These are phyloP conservation scores for Aspergillus wentii DNA, from an alignment of 495 filamentous ascomycete genomes.

Conservation along the genomic window DNA sequence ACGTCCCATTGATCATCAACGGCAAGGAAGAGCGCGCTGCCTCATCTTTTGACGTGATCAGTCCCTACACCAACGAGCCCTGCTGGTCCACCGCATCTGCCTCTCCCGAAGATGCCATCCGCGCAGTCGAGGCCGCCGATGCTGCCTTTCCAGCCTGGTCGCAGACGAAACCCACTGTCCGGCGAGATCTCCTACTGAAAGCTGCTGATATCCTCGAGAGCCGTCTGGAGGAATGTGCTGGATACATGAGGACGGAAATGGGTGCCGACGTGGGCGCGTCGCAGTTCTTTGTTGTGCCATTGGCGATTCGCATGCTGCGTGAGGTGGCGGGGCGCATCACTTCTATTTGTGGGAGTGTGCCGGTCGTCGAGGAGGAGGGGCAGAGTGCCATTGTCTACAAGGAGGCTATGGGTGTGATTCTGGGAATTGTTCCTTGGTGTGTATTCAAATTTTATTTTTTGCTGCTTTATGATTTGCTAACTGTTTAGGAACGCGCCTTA, in stretches of 20 bases:
- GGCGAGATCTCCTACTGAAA: constrained; percentile 71
- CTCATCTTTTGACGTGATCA: constrained; percentile 59
- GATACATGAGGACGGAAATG: constrained; percentile 69
- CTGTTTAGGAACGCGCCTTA: constrained; percentile 58
- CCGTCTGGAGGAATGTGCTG: constrained; percentile 52
- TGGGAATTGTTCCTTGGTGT: constrained; percentile 82
- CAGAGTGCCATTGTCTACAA: constrained; percentile 63
- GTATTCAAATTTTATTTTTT: constrained; percentile 5
- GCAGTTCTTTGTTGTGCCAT: constrained; percentile 54
- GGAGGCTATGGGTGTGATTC: constrained; percentile 76
- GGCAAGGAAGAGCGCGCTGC: constrained; percentile 55
- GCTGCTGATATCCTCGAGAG: constrained; percentile 64
- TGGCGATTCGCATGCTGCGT: constrained; percentile 54
- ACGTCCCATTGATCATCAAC: constrained; percentile 67
- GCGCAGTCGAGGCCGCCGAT: constrained; percentile 61
- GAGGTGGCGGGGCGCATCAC: constrained; percentile 69
- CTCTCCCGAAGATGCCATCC: constrained; percentile 52
- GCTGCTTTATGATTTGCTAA: neutral
- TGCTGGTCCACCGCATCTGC: constrained; percentile 62
- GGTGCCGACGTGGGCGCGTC: constrained; percentile 48
- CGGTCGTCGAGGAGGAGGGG: constrained; percentile 48
- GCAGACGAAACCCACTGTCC: constrained; percentile 52
- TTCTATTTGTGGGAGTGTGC: constrained; percentile 59
- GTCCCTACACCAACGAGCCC: constrained; percentile 59
- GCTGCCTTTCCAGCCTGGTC: constrained; percentile 70